Conservation (phyloP, 441 rosid genomes). For the Adansonia madagascariensis region DNA sequence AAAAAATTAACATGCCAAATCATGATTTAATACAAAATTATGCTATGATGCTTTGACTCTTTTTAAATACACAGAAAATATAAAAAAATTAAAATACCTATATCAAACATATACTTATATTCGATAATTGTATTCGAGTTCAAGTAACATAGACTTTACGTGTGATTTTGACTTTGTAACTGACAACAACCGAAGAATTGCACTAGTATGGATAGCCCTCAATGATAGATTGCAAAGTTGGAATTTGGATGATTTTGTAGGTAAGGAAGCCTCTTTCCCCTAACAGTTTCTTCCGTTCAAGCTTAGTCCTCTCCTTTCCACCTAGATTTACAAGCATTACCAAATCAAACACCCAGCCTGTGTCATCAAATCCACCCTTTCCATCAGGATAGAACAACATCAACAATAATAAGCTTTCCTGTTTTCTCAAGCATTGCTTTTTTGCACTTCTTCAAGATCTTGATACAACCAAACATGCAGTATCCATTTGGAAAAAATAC, state of each 20-base stretch:
- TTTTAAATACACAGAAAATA: too few species aligned
- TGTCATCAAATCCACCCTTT: slow-evolving; percentile 15
- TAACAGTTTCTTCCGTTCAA: slow-evolving; percentile 45
- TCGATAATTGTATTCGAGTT: too few species aligned
- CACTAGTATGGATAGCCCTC: slow-evolving; percentile 39
- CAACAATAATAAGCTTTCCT: slow-evolving; percentile 33
- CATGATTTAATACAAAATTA: too few species aligned
- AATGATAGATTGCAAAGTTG: slow-evolving; percentile 34
- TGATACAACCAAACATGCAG: slow-evolving; percentile 45
- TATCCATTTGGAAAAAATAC: slow-evolving; percentile 27
- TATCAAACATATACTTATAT: too few species aligned
- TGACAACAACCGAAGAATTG: too few species aligned
- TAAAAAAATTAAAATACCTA: too few species aligned
- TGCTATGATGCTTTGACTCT: too few species aligned
- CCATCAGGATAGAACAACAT: slow-evolving; percentile 24
- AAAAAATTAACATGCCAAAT: too few species aligned
- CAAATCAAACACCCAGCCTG: slow-evolving; percentile 29
- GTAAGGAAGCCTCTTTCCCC: slow-evolving; percentile 41
- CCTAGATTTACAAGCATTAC: slow-evolving; percentile 37
- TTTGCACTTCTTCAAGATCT: slow-evolving; percentile 47
- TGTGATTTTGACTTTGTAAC: too few species aligned
- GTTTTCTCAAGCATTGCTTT: slow-evolving; percentile 33
- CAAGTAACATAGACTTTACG: too few species aligned
- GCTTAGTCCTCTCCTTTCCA: slow-evolving; percentile 33
- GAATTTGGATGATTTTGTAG: slow-evolving; percentile 39